Percentiles rank a stretch among this genome's conserved stretches.
These are phyloP conservation scores for Trichoderma afroharzianum DNA, from an alignment of 2,329 filamentous ascomycete genomes.

Conservation along the genomic window DNA sequence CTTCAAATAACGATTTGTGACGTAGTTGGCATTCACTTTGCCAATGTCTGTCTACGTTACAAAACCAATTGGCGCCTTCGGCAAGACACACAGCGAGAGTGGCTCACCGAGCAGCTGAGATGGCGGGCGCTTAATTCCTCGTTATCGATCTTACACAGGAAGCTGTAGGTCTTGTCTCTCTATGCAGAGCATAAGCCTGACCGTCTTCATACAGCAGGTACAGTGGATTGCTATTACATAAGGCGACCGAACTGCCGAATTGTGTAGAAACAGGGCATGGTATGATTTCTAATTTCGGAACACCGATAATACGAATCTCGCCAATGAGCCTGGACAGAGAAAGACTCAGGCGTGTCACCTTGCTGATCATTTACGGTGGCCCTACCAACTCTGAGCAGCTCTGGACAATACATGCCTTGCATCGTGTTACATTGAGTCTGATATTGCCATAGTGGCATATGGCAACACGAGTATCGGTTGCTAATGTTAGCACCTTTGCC, in stretches of 20 bases:
- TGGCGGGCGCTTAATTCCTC: neutral
- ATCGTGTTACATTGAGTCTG: neutral
- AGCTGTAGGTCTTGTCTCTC: neutral
- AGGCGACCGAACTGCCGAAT: neutral
- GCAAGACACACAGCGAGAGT: neutral
- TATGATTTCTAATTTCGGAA: conserved; percentile 15
- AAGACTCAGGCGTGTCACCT: neutral
- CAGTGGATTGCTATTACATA: neutral
- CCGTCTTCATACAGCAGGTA: neutral
- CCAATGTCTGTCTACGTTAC: neutral
- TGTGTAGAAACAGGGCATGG: neutral
- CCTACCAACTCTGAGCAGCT: neutral
- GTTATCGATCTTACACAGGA: neutral
- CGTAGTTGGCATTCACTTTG: neutral
- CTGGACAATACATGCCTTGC: neutral
- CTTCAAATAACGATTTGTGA: neutral
- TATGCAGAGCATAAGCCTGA: conserved; percentile 5
- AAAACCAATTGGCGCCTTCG: neutral
- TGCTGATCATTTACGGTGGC: conserved; percentile 8
- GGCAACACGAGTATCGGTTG: neutral
- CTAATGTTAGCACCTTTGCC: neutral
- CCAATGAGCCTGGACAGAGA: neutral
- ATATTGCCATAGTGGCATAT: neutral
- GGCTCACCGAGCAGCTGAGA: neutral
- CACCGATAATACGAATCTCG: conserved; percentile 16